Base-by-base conservation (phyloP, 768 basidiomycete species). In the Amanita muscaria region DNA sequence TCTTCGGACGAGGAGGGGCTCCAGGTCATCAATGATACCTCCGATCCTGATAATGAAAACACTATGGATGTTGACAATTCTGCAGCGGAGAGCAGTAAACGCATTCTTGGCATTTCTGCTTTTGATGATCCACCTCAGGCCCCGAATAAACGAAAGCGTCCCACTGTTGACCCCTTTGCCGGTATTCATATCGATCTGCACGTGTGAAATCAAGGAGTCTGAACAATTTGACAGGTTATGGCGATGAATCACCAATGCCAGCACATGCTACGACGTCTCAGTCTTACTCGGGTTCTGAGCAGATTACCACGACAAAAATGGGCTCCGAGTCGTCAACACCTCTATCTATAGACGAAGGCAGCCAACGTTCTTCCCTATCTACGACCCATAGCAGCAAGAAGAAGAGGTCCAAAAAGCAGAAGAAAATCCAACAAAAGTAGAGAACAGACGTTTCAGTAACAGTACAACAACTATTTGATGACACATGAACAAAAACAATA, bases 151-250 rank as follows among this genome's bases (percentile, higher is more conserved):
- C 72, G 75, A 23, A 70, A 72, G 57, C 68, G 80, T 52, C 68
- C 71, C 22, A 62, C 59, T 0, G 55, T 82, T 22, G 83, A 86
- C 60, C 79, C 80, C 4, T 87, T 86, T 52, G 73, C 78, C 46
- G 83, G 85, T 79, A 53, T 24, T 8, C 18, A 22, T 36, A 45
- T 39, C 41, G 27, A n/a, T 35, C 12, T 15, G 10, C 24, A 36
- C 14, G 16, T 27, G n/a, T 23, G 5, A n/a, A n/a, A n/a, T 24
- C 5, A 27, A 40, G 22, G 22, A 3, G 8, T 14, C 25, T 22
- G 16, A 7, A 41, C 35, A 7, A 22, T 24, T 40, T 11, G 21
- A 21, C 45, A 69, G 70, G 67, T 4, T 66, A 66, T 40, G 64
- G 61, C 18, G 67, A 68, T 33, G 61, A 62, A 34, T 43, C 25